Conservation (phyloP, 2,329 filamentous ascomycete species). For the Phialemoniopsis sp. region DNA sequence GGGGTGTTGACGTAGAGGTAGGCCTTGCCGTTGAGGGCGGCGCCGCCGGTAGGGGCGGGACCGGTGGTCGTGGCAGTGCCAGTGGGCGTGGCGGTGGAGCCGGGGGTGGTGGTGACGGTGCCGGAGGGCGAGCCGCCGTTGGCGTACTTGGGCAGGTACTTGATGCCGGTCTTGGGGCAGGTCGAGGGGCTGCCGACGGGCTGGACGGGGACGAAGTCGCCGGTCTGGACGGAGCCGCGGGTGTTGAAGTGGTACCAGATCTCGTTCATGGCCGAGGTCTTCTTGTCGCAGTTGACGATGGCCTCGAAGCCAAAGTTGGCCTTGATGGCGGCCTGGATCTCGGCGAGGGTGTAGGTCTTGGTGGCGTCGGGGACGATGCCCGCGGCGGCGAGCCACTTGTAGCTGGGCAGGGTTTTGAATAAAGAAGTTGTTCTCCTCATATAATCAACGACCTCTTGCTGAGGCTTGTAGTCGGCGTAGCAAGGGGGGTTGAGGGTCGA, state of each 20-base stretch:
- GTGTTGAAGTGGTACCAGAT: constrained; percentile 63
- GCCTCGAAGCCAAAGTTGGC: constrained; percentile 48
- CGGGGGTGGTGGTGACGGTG: neutral
- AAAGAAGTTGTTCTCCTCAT: constrained; percentile 57
- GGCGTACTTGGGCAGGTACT: constrained; percentile 18
- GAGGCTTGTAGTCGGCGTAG: constrained; percentile 53
- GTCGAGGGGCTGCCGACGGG: constrained; percentile 54
- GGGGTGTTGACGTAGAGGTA: constrained; percentile 8
- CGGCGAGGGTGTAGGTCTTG: constrained; percentile 49
- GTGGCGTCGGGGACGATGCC: constrained; percentile 54
- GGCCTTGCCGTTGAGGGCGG: constrained; percentile 10
- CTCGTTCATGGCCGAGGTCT: constrained; percentile 37
- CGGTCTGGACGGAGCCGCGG: constrained; percentile 52
- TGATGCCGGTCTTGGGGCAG: constrained; percentile 50
- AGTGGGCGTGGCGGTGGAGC: constrained; percentile 1
- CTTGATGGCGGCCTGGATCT: constrained; percentile 46
- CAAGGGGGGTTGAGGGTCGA: constrained; percentile 61
- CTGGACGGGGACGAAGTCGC: constrained; percentile 53
- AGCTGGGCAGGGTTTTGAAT: constrained; percentile 56
- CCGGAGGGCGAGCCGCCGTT: neutral
- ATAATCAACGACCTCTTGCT: constrained; percentile 60
- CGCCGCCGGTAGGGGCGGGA: constrained; percentile 3
- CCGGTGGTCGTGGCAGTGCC: constrained; percentile 1
- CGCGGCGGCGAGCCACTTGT: constrained; percentile 49
- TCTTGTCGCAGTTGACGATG: constrained; percentile 52